Conservation (phyloP, 2,329 filamentous ascomycete genomes). For the Apiospora aurea region DNA sequence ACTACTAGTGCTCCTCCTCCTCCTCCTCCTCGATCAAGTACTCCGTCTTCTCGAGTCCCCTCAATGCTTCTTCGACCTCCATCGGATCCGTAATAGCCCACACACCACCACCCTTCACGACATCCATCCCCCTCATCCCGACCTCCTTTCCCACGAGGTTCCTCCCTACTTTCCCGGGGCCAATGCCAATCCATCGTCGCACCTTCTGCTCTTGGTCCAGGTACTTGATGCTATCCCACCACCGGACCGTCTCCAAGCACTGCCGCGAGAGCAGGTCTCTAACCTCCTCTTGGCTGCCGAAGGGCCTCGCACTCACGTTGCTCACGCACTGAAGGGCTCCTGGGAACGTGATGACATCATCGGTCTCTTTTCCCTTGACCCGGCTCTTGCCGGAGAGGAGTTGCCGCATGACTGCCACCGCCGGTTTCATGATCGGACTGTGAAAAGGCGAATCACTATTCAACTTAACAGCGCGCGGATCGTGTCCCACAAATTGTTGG, state of each 20-base stretch:
- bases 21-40: constrained; percentile 4
- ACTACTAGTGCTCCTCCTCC: neutral
- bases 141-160: constrained; percentile 97
- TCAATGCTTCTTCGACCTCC: constrained; percentile 74
- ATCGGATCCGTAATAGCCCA: constrained; percentile 88
- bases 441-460: constrained; percentile 92
- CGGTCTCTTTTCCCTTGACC: constrained; percentile 57
- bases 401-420: constrained; percentile 74
- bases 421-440: constrained; percentile 89
- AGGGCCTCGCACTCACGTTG: constrained; percentile 85
- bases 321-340: constrained; percentile 79
- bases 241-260: constrained; percentile 89
- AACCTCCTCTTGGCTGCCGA: constrained; percentile 74
- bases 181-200: constrained; percentile 87
- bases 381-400: constrained; percentile 68
- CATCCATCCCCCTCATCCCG: constrained; percentile 79
- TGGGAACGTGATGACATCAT: constrained; percentile 78
- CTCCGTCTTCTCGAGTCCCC: constrained; percentile 70
- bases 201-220: constrained; percentile 85
- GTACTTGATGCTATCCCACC: constrained; percentile 94
- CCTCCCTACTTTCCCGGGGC: constrained; percentile 90
- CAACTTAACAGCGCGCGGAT: constrained; percentile 84
- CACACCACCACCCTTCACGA: constrained; percentile 86
- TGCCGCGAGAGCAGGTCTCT: constrained; percentile 81
- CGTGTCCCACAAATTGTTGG: constrained; percentile 88